Base-by-base conservation (phyloP, 176 grass and related monocot genomes). In the Carex scoparia region DNA sequence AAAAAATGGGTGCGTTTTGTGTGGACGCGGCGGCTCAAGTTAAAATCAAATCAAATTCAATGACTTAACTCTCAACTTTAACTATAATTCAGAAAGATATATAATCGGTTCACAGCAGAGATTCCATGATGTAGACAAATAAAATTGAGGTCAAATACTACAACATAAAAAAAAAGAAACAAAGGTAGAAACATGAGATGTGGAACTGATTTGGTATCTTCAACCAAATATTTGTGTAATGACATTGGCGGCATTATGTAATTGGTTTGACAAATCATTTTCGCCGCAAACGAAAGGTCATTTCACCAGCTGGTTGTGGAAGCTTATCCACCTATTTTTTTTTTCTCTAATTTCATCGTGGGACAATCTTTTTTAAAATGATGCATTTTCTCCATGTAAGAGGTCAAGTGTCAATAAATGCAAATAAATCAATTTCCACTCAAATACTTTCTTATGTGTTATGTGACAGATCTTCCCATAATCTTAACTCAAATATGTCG, bases 261-360 rank as follows among this genome's bases (percentile, higher is more conserved):
- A 49, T 8, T 30, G 7, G 42, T 28, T 75, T 5, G 80, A 66
- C 60, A 38, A 82, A 82, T 82, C 61, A 66, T 65, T 82, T 82
- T 67, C 61, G 60, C 80, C 80, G 80, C 80, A 82, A 27, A 61
- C n/a, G 66, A 51, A 38, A 81, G 10, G 46, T 16, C 69, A 72
- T 72, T 40, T 44, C 55, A 58, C 48, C 32, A 57, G 38, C 38
- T 71, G 14, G 44, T 71, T 19, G 38, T 71, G 38, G 61, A 19
- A 9, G 14, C 38, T 71, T 27, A 30, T 54, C n/a, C 10, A 51
- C 49, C 33, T 40, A 40, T 16, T 38, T 49, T 49, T 49, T 49
- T 49, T 49, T 49, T 49, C 33, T 35, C 33, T 0, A 49, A 49
- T 9, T 49, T 49, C 46, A 49, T 49, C 1, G 46, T 10, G 46